Evolutionary conservation across 495 filamentous ascomycete genomes (phyloP), one percentile per base, ranked within the genome.

Genomic region (Pseudomonodictys pantanalensis): DNA sequence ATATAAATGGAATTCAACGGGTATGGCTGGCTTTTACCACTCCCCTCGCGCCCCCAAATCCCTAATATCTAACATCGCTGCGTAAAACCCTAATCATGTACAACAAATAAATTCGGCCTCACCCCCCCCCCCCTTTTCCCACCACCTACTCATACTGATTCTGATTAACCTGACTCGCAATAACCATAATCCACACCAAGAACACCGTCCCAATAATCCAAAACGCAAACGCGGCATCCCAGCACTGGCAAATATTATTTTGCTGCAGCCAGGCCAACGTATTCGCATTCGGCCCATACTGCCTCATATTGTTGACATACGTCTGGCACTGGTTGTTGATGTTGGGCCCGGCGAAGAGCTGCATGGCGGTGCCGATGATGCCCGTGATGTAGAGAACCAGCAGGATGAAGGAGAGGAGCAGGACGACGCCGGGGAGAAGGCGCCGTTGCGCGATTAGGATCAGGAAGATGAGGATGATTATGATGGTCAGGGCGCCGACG

Each of bases 301-400:
- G 77, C 20, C 73, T 68, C 41, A 77, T 73, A 33, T 81, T 80
- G 42, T 78, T 77, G 2, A 93, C 86, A 59, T 86, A 88, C 38
- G 83, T 77, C 53, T 87, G 80, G 73, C 95, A 99, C 68, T 89
- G 91, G 58, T 79, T 79, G 73, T 83, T 89, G 55, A 97, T 84
- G 53, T 85, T 87, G 10, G 83, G 86, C 2, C 75, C 69, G 1
- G 89, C 89, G 78, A 92, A 99, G 17, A 99, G 81, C 75, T 96
- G 88, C 60, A 99, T 85, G 26, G 83, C 81, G 3, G 90, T 87
- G 66, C 96, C 92, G 68, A 99, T 84, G n/a, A 96, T 75, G 0
- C 92, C 92, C 6, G 92, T 90, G 44, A 97, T 78, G 86, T 86
- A 99, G 30, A 99, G 80, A 0, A 95, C 85, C 69, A 97, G 93